Evolutionary conservation across 805 yeast species (phyloP).

Genomic region (Teunomyces panamensis): DNA sequence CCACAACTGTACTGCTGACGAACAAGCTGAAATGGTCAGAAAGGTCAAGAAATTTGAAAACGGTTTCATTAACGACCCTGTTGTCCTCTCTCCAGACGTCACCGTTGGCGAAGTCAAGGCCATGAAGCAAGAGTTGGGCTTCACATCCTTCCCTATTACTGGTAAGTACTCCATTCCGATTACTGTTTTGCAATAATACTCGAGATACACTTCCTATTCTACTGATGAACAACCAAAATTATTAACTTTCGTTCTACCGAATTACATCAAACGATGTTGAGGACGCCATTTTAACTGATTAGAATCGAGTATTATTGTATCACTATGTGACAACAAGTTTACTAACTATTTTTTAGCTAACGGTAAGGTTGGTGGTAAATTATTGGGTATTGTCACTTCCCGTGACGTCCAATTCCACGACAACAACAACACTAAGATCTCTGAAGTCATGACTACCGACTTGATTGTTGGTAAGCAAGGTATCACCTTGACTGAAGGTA

Average conservation of each 20-base stretch:
- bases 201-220: constrained; percentile 11
- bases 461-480: constrained; percentile 82
- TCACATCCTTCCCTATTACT: constrained; percentile 98
- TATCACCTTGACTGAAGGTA: constrained; percentile 80
- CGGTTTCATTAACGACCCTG: constrained; percentile 94
- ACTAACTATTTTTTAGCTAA: constrained; percentile 53
- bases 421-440: constrained; percentile 55
- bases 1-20: constrained; percentile 95
- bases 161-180: constrained; percentile 62
- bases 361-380: constrained; percentile 85
- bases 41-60: constrained; percentile 96
- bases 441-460: constrained; percentile 87
- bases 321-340: constrained; percentile 7
- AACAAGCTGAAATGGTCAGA: constrained; percentile 97
- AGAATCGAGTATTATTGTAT: constrained; percentile 1
- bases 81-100: constrained; percentile 71
- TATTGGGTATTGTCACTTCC: constrained; percentile 92
- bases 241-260: constrained; percentile 99
- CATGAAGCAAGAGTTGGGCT: constrained; percentile 73
- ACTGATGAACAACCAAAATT: constrained; percentile 53
- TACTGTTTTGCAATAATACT: neutral
- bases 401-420: constrained; percentile 97
- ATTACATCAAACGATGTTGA: constrained; percentile 93
- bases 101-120: constrained; percentile 80
- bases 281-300: constrained; percentile 50